Evolutionary conservation across 805 yeast species (phyloP), one percentile per base, ranked within the genome.

Genomic region (Sungouiozyma intestinalis): DNA sequence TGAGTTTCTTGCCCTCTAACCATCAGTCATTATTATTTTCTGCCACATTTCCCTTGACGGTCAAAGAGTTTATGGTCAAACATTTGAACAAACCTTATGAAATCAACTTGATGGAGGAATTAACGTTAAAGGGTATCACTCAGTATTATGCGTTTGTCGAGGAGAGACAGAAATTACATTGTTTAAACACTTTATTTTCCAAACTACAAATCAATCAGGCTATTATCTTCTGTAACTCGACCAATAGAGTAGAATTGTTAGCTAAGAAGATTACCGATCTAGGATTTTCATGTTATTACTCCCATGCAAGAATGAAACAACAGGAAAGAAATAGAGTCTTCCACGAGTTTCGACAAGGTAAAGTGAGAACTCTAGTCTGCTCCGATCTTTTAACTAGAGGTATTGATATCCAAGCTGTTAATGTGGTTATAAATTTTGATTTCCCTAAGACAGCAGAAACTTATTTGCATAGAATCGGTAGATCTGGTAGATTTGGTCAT

Each of bases 71-170:
- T 54, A 90, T 88, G 92, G 90, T 84, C 53, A 74, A 79, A 52
- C 94, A 90, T 65, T 74, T 92, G 60, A 79, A 76, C 55, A 83
- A 85, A 57, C 97, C 98, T 14, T 86, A 85, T 62, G 97, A 90
- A 64, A 88, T 92, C 63, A 92, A 92, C 64, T 71, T 92, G 50
- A 92, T 92, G 98, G 97, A 92, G 62, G 97, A 92, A 67, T 74
- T 92, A 56, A 92, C 98, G 7, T 72, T 92, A 49, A 80, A 87
- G 58, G 98, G 98, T 72, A 86, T 92, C 55, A 85, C 97, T 2
- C 97, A 92, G 67, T 92, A 81, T 66, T 92, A 92, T 60, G 97
- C 97, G n/a, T 92, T 87, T 60, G 96, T 92, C 35, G 98, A 92
- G 63, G 97, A 90, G 65, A 81, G 80, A 55, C 95, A 92, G 69